These are phyloP conservation scores for Nitzschia sp. DNA, from an alignment of 108 stramenopile genomes.

Conservation along the genomic window DNA sequence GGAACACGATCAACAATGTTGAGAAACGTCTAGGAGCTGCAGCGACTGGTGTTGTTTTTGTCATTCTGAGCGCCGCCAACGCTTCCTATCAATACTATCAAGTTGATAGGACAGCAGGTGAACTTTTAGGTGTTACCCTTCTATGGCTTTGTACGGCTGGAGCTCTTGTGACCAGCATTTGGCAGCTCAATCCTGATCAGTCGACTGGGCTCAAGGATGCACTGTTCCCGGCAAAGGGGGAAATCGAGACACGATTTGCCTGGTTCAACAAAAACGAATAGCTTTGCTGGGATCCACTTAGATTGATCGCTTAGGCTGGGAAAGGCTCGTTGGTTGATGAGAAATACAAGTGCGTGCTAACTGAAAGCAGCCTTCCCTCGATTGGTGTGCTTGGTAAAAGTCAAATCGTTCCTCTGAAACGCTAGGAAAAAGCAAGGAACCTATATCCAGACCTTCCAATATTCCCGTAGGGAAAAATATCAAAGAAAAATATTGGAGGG, in stretches of 20 bases:
- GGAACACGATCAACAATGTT: conserved; percentile 89
- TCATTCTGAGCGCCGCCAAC: conserved; percentile 39
- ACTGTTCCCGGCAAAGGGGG: conserved; percentile 48
- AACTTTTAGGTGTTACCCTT: conserved; percentile 47
- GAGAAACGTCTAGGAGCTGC: conserved; percentile 70
- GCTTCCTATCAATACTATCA: conserved; percentile 53
- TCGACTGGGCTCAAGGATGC: conserved; percentile 34
- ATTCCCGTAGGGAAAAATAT: too few relatives aligned
- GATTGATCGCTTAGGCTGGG: too few relatives aligned
- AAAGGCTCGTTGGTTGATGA: too few relatives aligned
- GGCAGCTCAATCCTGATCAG: conserved; percentile 57
- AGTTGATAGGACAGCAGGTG: conserved; percentile 53
- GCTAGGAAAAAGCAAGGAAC: too few relatives aligned
- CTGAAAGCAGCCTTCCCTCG: too few relatives aligned
- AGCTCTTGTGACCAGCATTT: conserved; percentile 54
- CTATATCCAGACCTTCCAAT: too few relatives aligned
- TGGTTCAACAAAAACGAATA: conserved; percentile 35
- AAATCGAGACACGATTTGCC: conserved; percentile 40
- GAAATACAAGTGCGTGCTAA: too few relatives aligned
- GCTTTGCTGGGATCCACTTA: too few relatives aligned
- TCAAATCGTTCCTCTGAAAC: too few relatives aligned
- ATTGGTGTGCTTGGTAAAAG: too few relatives aligned
- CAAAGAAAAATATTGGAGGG: too few relatives aligned
- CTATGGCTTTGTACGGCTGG: conserved; percentile 57
- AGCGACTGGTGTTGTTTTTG: conserved; percentile 46